phyloP scores from a whole-genome alignment of 371 early-diverging fungal genomes.

The Conidiobolus incongruus region DNA sequence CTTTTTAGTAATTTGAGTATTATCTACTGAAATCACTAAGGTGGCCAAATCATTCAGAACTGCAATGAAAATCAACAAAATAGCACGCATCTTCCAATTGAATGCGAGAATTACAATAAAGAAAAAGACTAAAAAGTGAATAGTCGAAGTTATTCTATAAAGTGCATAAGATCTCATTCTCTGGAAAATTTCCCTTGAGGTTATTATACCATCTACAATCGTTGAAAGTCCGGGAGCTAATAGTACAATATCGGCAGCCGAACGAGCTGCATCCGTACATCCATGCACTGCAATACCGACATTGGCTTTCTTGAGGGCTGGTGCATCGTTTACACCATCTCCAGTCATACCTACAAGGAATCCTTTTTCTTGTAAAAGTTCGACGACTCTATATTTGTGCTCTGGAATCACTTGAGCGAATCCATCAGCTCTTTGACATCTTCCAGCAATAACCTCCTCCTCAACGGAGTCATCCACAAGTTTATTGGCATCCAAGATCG shows the following conservation, averaged over 20 bases:
- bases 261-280: slow-evolving; percentile 78
- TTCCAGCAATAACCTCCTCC: slow-evolving; percentile 64
- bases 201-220: slow-evolving; percentile 55
- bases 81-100: slow-evolving; percentile 41
- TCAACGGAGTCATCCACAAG: slow-evolving; percentile 56
- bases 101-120: slow-evolving; percentile 44
- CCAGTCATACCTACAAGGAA: slow-evolving; percentile 70
- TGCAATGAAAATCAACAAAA: slow-evolving; percentile 50
- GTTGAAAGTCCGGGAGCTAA: slow-evolving; percentile 62
- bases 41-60: slow-evolving; percentile 68
- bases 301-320: slow-evolving; percentile 62
- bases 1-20: slow-evolving; percentile 43
- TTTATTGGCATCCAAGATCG: slow-evolving; percentile 50
- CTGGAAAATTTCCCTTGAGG: slow-evolving; percentile 71
- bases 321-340: slow-evolving; percentile 86
- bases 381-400: slow-evolving; percentile 85
- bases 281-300: slow-evolving; percentile 57
- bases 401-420: slow-evolving; percentile 93
- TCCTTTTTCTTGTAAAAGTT: slow-evolving; percentile 46
- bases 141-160: slow-evolving; percentile 71
- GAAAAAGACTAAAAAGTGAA: slow-evolving; percentile 76
- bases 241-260: slow-evolving; percentile 77
- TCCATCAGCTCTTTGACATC: slow-evolving; percentile 67
- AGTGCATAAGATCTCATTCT: slow-evolving; percentile 75
- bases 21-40: slow-evolving; percentile 65